Evolutionary conservation across 306 rosid species (phyloP).

Genomic region (Rosa multiflora): DNA sequence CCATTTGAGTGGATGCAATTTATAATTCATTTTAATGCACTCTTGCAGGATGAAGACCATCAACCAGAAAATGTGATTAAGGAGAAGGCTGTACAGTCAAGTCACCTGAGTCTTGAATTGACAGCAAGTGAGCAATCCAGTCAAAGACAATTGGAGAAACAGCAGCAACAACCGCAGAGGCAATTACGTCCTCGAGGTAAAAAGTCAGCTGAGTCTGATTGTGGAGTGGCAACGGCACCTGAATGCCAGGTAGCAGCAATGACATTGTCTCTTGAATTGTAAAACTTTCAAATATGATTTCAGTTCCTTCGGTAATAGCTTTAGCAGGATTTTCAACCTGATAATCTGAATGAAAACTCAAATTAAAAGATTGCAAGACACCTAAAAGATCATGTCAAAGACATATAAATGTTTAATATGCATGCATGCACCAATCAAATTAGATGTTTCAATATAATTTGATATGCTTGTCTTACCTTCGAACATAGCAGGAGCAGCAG

Average conservation of each 20-base stretch:
- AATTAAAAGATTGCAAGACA: not conserved
- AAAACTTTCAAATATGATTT: not conserved
- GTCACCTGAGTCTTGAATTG: not conserved
- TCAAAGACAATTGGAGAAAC: not conserved
- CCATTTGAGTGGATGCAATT: not conserved
- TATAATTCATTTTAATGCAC: not conserved
- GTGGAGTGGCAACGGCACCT: conserved; percentile 1
- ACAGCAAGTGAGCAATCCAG: not conserved
- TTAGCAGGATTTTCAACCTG: not conserved
- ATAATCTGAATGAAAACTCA: not conserved
- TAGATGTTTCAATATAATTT: not conserved
- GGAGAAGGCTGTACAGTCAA: not conserved
- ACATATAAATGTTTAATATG: too few species aligned
- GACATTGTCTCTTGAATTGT: not conserved
- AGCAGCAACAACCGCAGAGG: not conserved
- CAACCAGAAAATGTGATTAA: not conserved
- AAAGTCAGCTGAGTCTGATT: conserved; percentile 1
- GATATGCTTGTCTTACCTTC: not conserved
- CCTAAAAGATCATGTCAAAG: too few species aligned
- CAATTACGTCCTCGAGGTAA: not conserved
- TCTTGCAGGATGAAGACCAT: not conserved
- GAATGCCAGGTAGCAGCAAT: not conserved
- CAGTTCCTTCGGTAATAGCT: not conserved
- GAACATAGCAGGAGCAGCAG: not conserved
- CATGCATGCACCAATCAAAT: not conserved